Conservation (phyloP, 139 green algal species). For the Penium margaritaceum region DNA sequence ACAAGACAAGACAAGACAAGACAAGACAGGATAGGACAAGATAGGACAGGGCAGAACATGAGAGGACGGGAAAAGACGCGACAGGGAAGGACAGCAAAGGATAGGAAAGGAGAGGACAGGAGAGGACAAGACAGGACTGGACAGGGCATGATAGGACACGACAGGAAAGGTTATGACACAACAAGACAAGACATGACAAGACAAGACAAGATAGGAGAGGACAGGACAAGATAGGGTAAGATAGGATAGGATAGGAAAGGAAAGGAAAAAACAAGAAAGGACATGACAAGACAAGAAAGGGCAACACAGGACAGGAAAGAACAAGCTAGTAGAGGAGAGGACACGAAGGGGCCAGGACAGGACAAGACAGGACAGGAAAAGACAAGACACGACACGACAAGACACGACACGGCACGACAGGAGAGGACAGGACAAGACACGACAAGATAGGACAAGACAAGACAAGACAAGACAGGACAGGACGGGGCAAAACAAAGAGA, state of each 20-base stretch:
- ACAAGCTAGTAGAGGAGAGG: not conserved
- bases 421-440: slow-evolving; percentile 11
- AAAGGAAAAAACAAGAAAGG: not conserved
- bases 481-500: not conserved
- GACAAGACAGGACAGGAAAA: slow-evolving; percentile 12
- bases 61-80: too few relatives aligned
- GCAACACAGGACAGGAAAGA: not conserved
- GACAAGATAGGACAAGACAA: slow-evolving; percentile 10
- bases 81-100: too few relatives aligned
- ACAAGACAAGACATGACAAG: not conserved
- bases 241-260: too few relatives aligned
- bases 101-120: not conserved
- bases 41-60: too few relatives aligned
- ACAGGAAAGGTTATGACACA: not conserved
- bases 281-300: not conserved
- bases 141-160: not conserved
- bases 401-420: slow-evolving; percentile 8
- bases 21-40: too few relatives aligned
- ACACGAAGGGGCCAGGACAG: not conserved
- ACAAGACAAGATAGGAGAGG: not conserved
- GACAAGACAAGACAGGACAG: slow-evolving; percentile 14
- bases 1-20: too few relatives aligned
- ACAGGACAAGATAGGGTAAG: not conserved
- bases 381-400: slow-evolving; percentile 9
- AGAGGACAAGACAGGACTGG: too few relatives aligned